Evolutionary conservation across 2,329 filamentous ascomycete genomes (phyloP), one percentile per base, ranked within the genome.

Genomic region (Ceratocystis harringtonii): DNA sequence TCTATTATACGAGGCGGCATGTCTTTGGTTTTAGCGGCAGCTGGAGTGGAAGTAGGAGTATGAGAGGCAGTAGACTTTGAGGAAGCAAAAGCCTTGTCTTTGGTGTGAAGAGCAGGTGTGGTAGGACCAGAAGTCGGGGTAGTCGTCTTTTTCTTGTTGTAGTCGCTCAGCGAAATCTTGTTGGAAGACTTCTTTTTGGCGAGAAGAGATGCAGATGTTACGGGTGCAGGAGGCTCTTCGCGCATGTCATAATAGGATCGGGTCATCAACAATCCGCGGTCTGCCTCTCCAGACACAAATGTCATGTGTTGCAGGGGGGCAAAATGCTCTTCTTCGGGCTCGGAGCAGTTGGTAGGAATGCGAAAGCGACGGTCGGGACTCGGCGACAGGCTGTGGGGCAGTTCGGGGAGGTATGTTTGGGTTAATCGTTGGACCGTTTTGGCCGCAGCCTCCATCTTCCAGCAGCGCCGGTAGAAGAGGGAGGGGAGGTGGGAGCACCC

Each of bases 91-190:
- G 17, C 48, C 48, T 28, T 52, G 48, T 52, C 22, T 25, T 52
- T 52, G 19, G 3, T 28, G 6, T 15, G 60, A 15, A 45, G 30
- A 19, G 63, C 30, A 45, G 58, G 15, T 19, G 48, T 44, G 17
- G 48, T 62, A 7, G 55, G 41, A n/a, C 43, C 30, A n/a, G 52
- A 25, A 44, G 65, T 44, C 41, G 61, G 25, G 12, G 30, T 36
- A 36, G 25, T 45, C 44, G 41, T 28, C 71, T 79, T 80, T 72
- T 80, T 80, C 68, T 81, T 84, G 73, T 81, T 81, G 70, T 84
- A 84, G 71, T 84, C 82, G 72, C 79, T 81, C 68, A 84, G 73
- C 15, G 81, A 82, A 69, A 84, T 71, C 72, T 83, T 82, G 61
- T 74, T 76, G 57, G 73, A 71, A 19, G 73, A 71, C 75, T 81